Percentiles rank a stretch among this genome's conserved stretches.
These are phyloP conservation scores for Phaseolus coccineus DNA, from an alignment of 331 rosid species.

Conservation along the genomic window DNA sequence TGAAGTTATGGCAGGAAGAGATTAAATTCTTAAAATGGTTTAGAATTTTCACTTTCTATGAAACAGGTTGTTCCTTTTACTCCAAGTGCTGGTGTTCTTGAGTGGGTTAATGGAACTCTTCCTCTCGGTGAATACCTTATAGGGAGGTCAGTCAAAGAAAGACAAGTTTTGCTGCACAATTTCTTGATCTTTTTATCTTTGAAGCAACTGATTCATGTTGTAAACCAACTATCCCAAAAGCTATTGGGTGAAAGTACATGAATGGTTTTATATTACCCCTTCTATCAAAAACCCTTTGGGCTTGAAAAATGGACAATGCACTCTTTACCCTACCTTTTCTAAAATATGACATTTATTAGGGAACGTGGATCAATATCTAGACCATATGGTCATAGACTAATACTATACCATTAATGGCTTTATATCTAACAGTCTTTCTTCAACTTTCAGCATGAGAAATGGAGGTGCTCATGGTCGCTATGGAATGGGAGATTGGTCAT, in stretches of 20 bases:
- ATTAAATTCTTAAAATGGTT: slow-evolving; percentile 30
- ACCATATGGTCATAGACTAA: slow-evolving; percentile 1
- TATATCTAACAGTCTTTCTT: slow-evolving; percentile 39
- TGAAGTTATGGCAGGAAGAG: slow-evolving; percentile 6
- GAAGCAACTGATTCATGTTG: slow-evolving; percentile 26
- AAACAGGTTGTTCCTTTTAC: slow-evolving; percentile 91
- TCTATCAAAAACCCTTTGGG: slow-evolving; percentile 3
- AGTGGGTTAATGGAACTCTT: slow-evolving; percentile 95
- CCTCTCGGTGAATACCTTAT: slow-evolving; percentile 95
- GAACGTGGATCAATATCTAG: slow-evolving; percentile 2
- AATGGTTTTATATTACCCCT: not conserved
- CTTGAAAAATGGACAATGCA: not conserved
- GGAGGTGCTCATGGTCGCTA: slow-evolving; percentile 96
- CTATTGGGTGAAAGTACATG: not conserved
- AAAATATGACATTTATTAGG: not conserved
- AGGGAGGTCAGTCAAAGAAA: slow-evolving; percentile 77
- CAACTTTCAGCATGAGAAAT: slow-evolving; percentile 67
- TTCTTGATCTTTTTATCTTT: slow-evolving; percentile 21
- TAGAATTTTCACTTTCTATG: slow-evolving; percentile 33
- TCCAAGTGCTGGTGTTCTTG: slow-evolving; percentile 99
- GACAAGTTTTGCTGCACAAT: slow-evolving; percentile 26
- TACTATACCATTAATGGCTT: slow-evolving; percentile 4
- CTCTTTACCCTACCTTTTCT: slow-evolving; percentile 17
- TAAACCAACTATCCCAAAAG: slow-evolving; percentile 17
- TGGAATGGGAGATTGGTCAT: slow-evolving; percentile 88